A percentile compares a stretch with the other conserved stretches of the same genome.
These are phyloP conservation scores for Hirschfeldia incana DNA, from an alignment of 345 rosid species.

Conservation along the genomic window DNA sequence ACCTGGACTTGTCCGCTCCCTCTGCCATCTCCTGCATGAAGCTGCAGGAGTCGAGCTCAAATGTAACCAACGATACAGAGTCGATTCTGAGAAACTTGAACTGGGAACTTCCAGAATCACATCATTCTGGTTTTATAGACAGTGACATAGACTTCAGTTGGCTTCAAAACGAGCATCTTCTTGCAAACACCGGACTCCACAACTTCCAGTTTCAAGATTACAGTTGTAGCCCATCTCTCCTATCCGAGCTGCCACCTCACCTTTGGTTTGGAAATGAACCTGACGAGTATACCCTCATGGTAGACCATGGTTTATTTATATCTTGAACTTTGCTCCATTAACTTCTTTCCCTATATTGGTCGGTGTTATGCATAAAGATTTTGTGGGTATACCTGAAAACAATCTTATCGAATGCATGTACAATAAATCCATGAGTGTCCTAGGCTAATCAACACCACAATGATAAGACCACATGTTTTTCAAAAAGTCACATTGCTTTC, in stretches of 20 bases:
- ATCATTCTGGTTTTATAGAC: slow-evolving; percentile 34
- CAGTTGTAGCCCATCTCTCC: slow-evolving; percentile 28
- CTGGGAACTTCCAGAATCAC: slow-evolving; percentile 45
- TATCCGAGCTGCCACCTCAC: slow-evolving; percentile 54
- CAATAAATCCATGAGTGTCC: slow-evolving; percentile 26
- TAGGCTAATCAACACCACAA: slow-evolving; percentile 21
- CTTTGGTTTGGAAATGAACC: slow-evolving; percentile 67
- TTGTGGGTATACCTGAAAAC: slow-evolving; percentile 42
- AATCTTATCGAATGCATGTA: slow-evolving; percentile 36
- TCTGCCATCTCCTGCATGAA: slow-evolving; percentile 36
- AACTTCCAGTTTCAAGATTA: slow-evolving; percentile 47
- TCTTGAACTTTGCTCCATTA: slow-evolving; percentile 45
- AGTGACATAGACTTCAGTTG: slow-evolving; percentile 54
- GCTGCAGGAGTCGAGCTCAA: slow-evolving; percentile 44
- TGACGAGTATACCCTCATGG: slow-evolving; percentile 50
- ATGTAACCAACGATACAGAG: slow-evolving; percentile 42
- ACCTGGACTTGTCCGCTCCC: slow-evolving; percentile 37
- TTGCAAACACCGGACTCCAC: slow-evolving; percentile 54
- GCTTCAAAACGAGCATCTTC: slow-evolving; percentile 52
- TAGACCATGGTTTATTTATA: slow-evolving; percentile 73
- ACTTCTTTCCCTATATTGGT: slow-evolving; percentile 32
- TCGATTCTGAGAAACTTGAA: slow-evolving; percentile 41
- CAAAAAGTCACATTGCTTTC: slow-evolving; percentile 9
- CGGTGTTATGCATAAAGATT: slow-evolving; percentile 40
- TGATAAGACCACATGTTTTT: slow-evolving; percentile 17